Conservation (phyloP, 129 eudicot species). For the Helianthus tuberosus region DNA sequence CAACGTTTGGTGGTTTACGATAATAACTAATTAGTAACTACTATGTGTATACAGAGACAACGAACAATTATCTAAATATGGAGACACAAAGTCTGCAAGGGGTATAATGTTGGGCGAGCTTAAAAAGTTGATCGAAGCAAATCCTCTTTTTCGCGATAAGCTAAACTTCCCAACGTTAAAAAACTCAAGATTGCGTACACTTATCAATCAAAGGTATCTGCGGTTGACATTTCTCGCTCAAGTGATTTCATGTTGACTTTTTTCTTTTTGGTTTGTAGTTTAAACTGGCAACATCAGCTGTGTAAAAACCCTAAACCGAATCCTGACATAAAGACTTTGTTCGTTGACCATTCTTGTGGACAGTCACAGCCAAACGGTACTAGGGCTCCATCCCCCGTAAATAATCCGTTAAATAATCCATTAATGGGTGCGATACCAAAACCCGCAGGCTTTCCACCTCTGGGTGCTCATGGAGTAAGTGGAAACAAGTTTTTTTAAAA, state of each 20-base stretch:
- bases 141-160: constrained; percentile 64
- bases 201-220: constrained; percentile 59
- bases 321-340: constrained; percentile 85
- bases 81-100: constrained; percentile 67
- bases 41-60: constrained; percentile 44
- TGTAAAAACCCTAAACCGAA: constrained; percentile 88
- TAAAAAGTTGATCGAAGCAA: constrained; percentile 59
- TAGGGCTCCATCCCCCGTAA: constrained; percentile 84
- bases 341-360: constrained; percentile 92
- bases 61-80: constrained; percentile 63
- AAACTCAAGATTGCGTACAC: constrained; percentile 75
- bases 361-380: constrained; percentile 89
- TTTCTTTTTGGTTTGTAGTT: neutral
- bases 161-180: constrained; percentile 63
- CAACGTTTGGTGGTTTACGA: constrained; percentile 21
- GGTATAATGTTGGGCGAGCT: constrained; percentile 67
- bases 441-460: constrained; percentile 75
- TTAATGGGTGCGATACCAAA: constrained; percentile 77
- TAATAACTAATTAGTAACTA: neutral
- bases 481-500: constrained; percentile 20
- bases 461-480: constrained; percentile 90
- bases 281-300: constrained; percentile 68
- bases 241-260: constrained; percentile 11
- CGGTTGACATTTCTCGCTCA: neutral
- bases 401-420: constrained; percentile 67